Evolutionary conservation across 2,329 filamentous ascomycete genomes (phyloP).

Genomic region (Karstenula rhodostoma): DNA sequence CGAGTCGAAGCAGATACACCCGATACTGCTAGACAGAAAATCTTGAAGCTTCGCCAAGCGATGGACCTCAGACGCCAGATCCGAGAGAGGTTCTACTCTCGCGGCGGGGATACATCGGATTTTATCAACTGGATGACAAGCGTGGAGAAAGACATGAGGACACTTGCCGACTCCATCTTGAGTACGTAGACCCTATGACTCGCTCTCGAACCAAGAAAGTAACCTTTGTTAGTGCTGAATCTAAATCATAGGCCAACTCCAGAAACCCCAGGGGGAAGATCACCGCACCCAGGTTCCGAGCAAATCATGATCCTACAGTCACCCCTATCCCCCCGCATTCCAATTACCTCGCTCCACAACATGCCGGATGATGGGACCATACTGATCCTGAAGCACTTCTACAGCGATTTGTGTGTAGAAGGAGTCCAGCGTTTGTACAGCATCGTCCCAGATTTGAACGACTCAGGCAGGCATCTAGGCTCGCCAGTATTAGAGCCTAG

Average conservation of each 20-base stretch:
- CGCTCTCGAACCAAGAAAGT: neutral
- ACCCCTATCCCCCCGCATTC: slow-evolving; percentile 32
- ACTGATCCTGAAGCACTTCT: slow-evolving; percentile 39
- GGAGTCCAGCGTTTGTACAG: slow-evolving; percentile 31
- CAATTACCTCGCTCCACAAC: slow-evolving; percentile 27
- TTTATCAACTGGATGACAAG: slow-evolving; percentile 33
- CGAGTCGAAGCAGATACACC: slow-evolving; percentile 21
- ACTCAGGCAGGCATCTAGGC: slow-evolving; percentile 6
- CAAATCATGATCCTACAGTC: slow-evolving; percentile 36
- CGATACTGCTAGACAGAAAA: slow-evolving; percentile 31
- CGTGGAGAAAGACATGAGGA: slow-evolving; percentile 31
- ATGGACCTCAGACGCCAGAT: slow-evolving; percentile 34
- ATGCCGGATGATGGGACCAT: slow-evolving; percentile 38
- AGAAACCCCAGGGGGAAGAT: slow-evolving; percentile 24
- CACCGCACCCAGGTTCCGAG: slow-evolving; percentile 24
- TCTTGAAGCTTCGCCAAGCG: slow-evolving; percentile 33
- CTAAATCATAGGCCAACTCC: slow-evolving; percentile 28
- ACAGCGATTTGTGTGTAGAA: slow-evolving; percentile 32
- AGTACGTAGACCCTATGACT: slow-evolving; percentile 22
- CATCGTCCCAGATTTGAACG: slow-evolving; percentile 36
- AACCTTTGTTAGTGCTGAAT: slow-evolving; percentile 25
- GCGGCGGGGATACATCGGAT: slow-evolving; percentile 29
- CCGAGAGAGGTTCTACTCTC: slow-evolving; percentile 32
- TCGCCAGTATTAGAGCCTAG: slow-evolving; percentile 14
- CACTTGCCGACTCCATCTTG: slow-evolving; percentile 32